A percentile compares a stretch with the other conserved stretches of the same genome.
Evolutionary conservation across 2,329 filamentous ascomycete genomes (phyloP).

Genomic region (Penicillium paneum): DNA sequence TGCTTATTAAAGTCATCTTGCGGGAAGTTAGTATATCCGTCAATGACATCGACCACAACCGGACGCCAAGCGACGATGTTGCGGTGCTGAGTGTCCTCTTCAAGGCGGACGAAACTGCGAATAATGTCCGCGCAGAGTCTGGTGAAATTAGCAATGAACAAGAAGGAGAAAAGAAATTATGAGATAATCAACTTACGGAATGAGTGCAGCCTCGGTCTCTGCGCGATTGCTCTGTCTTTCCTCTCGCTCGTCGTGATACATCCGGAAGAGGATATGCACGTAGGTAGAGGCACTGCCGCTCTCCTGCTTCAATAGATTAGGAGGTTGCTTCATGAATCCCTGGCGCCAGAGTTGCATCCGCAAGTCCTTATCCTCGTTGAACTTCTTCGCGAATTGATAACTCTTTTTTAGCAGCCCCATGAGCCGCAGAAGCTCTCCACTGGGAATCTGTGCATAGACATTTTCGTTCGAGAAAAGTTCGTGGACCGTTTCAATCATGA

Average conservation of each 20-base stretch:
- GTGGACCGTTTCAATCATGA: constrained; percentile 99
- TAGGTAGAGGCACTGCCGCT: constrained; percentile 90
- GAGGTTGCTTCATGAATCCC: constrained; percentile 99
- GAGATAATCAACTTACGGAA: constrained; percentile 57
- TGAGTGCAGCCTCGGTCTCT: constrained; percentile 85
- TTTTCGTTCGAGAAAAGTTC: constrained; percentile 97
- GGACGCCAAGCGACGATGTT: constrained; percentile 97
- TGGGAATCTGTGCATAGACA: constrained; percentile 91
- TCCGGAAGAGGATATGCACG: constrained; percentile 89
- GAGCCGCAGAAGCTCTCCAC: constrained; percentile 78
- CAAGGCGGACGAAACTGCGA: constrained; percentile 75
- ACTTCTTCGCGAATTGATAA: constrained; percentile 93
- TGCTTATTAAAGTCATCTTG: constrained; percentile 75
- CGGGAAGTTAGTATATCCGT: constrained; percentile 85
- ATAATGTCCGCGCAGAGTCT: constrained; percentile 90
- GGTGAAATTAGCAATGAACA: constrained; percentile 4
- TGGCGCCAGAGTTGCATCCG: constrained; percentile 93
- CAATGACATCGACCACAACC: constrained; percentile 93
- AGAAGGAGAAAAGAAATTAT: background rate
- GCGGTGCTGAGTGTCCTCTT: constrained; percentile 93
- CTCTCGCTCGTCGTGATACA: constrained; percentile 87
- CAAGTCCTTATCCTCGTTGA: constrained; percentile 96
- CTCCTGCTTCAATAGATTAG: constrained; percentile 96
- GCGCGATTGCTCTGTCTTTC: constrained; percentile 75
- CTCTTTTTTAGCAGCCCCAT: constrained; percentile 95